A percentile compares a stretch with the other conserved stretches of the same genome.
These are phyloP conservation scores for Priceomyces haplophilus DNA, from an alignment of 805 yeast genomes.

Conservation along the genomic window DNA sequence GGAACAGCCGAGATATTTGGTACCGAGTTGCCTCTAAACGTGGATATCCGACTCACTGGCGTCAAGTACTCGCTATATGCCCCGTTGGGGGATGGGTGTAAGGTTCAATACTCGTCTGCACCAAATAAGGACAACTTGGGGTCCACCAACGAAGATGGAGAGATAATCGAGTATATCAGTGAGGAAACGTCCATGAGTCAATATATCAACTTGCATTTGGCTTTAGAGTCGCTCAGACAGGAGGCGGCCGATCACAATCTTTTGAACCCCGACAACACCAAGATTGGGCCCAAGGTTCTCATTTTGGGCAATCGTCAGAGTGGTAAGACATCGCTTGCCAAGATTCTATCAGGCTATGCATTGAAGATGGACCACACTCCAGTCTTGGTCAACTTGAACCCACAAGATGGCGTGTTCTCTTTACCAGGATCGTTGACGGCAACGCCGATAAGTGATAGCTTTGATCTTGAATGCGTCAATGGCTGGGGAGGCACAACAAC, in stretches of 20 bases:
- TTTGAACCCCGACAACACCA: slow-evolving; percentile 27
- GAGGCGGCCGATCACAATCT: slow-evolving; percentile 22
- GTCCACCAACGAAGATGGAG: slow-evolving; percentile 31
- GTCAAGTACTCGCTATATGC: slow-evolving; percentile 38
- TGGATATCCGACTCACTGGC: slow-evolving; percentile 42
- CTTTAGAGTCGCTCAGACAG: slow-evolving; percentile 56
- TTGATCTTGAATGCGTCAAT: slow-evolving; percentile 66
- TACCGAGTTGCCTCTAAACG: slow-evolving; percentile 78
- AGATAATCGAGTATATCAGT: slow-evolving; percentile 58
- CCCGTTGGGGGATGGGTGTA: slow-evolving; percentile 60
- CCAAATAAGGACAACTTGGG: slow-evolving; percentile 25
- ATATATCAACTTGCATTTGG: slow-evolving; percentile 69
- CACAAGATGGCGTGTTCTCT: slow-evolving; percentile 63
- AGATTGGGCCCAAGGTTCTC: slow-evolving; percentile 54
- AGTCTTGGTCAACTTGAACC: slow-evolving; percentile 74
- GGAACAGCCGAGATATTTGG: slow-evolving; percentile 93
- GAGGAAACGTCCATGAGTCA: slow-evolving; percentile 68
- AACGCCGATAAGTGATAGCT: slow-evolving; percentile 73
- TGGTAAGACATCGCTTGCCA: slow-evolving; percentile 78
- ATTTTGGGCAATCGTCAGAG: slow-evolving; percentile 68
- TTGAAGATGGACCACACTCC: slow-evolving; percentile 67
- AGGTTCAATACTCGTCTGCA: slow-evolving; percentile 40
- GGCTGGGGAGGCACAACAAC: slow-evolving; percentile 76
- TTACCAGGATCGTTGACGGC: slow-evolving; percentile 86
- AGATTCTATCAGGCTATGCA: slow-evolving; percentile 72